Evolutionary conservation across 768 basidiomycete species (phyloP), one percentile per base, ranked within the genome.

Genomic region (Leccinum fibrillosum): DNA sequence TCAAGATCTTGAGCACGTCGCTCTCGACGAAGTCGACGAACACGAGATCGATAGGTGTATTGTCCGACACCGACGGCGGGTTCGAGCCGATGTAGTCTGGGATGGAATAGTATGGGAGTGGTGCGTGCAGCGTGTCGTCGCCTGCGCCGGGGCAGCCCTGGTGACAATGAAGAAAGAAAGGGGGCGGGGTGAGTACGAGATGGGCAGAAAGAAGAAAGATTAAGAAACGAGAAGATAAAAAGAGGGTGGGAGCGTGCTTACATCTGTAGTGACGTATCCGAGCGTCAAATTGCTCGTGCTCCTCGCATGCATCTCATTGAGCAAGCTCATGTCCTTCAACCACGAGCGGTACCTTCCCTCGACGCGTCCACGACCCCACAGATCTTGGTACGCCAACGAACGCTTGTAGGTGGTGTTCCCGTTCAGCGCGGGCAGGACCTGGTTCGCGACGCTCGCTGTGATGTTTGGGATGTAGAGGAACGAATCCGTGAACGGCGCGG

Each of bases 131-230:
- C 3, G 79, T 83, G 64, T 93, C 92, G 67, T 93, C 91, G 2
- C 90, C 92, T 9, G 82, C 72, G 3, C 86, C 88, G 2, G 89
- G 86, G 67, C 91, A 92, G 2, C 82, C 74, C 88, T 85, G 55
- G 10, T 15, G n/a, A 8, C 39, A 4, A 42, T 4, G n/a, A 1
- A 42, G 39, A n/a, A 42, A n/a, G 9, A n/a, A n/a, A n/a, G 39
- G 0, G 39, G 39, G 37, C 2, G 37, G 8, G 8, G 39, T 42
- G 39, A 42, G 39, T n/a, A n/a, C 4, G n/a, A n/a, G 39, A n/a
- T n/a, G 37, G 1, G 2, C 8, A 5, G 32, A 34, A 34, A 34
- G 32, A 34, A 34, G 30, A 32, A 21, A 45, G 19, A 45, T 3
- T 13, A 23, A 13, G 19, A 45, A 21, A 37, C 0, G 44, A 45